Evolutionary conservation across 768 basidiomycete species (phyloP), one percentile per base, ranked within the genome.

Genomic region (Podaxis sp.): DNA sequence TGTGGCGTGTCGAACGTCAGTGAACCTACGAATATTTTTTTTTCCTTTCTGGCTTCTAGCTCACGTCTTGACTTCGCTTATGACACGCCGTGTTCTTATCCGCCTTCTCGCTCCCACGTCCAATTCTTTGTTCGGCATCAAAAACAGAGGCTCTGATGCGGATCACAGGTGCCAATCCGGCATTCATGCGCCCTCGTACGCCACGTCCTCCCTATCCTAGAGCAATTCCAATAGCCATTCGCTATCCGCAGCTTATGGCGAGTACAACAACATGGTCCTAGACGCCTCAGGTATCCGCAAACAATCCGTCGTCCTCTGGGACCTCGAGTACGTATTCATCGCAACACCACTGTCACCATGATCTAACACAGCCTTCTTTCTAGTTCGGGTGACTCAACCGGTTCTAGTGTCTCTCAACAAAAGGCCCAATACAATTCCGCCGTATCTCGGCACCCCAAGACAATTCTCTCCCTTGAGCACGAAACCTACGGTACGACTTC

Each of bases 101-200:
- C 11, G 24, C 22, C 8, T 40, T 36, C 15, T 13, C 12, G 12
- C 15, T 13, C 19, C 17, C 19, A 7, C 28, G 4, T 3, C 26
- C 52, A 15, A 15, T 30, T 52, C 30, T 30, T 28, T 15, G 0
- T 7, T n/a, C 48, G 17, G 11, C 52, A 13, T 17, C 24, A 40
- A 39, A 22, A 19, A 54, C 52, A 80, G 79, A 74, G 73, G 80
- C 80, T 22, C 66, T 81, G 4, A 67, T 73, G 44, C 76, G 74
- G 63, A 81, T 82, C 48, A 63, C 74, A 13, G 80, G 82, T 39
- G 77, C 76, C 61, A 65, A 65, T 1, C 82, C 81, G 3, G 81
- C 80, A 30, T 79, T 82, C 62, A 79, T 81, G 79, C 77, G 82
- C 26, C 81, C 82, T 53, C 82, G 79, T 79, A 68, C 40, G 74